Base-by-base conservation (phyloP, 2,329 filamentous ascomycete genomes). In the Ceratocystis cubensis region DNA sequence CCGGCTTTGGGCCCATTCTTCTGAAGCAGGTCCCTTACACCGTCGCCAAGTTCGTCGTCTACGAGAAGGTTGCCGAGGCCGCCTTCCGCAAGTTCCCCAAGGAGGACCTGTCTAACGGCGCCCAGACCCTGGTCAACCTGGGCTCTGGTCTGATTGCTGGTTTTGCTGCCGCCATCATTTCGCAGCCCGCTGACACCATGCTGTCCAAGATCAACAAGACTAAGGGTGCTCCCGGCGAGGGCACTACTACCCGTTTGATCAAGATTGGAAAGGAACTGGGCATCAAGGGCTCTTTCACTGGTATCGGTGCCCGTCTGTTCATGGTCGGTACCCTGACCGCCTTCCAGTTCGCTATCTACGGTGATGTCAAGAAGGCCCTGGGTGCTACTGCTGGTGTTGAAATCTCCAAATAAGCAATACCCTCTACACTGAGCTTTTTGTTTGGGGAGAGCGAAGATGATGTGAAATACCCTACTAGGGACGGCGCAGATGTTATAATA, bases 141-240 rank as follows among this genome's bases (percentile, higher is more conserved):
- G 77, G 76, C 72, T 77, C 77, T 68, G 77, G 77, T 76, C 74
- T 79, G 70, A 75, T 78, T 69, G 77, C 77, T 70, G 64, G 67
- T 66, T 91, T 95, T 80, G 90, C 89, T 73, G 90, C 90, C 73
- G 90, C 90, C 75, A 76, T 93, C 73, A 84, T 95, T 76, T 95
- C 90, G 70, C 90, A 95, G 81, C 90, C 90, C 72, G 90, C 90
- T 76, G 90, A 95, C 78, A 95, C 90, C 75, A 95, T 95, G 90
- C 86, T 95, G 71, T 88, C 84, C 80, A 94, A 93, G 85, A 94
- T 95, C 83, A 95, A 95, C 88, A 94, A 94, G 88, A 90, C 88
- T 79, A 86, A 90, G 82, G 90, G 89, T 79, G 81, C 85, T 69
- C 89, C 90, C 71, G 90, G 90, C 82, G 89, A 95, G 82, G 85